Percentiles rank a stretch among this genome's conserved stretches.
phyloP scores from a whole-genome alignment of 306 rosid genomes.

The Cicer pinnatifidum region DNA sequence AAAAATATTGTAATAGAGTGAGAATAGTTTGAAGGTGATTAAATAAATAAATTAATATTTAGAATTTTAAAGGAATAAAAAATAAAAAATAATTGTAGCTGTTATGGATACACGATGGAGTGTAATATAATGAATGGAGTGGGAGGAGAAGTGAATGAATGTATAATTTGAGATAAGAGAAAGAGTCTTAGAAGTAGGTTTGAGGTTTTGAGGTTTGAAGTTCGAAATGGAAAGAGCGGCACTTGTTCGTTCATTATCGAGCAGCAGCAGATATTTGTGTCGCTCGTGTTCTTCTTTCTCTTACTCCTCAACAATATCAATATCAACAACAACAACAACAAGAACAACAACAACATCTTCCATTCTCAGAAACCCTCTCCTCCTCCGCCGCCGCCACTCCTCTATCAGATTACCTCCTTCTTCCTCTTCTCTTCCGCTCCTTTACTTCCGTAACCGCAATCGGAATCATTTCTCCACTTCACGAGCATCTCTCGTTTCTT shows the following conservation, averaged over 20 bases:
- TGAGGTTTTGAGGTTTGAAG: neutral
- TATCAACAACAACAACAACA: too few species aligned
- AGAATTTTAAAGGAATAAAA: too few species aligned
- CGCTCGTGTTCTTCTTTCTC: constrained; percentile 19
- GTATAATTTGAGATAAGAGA: too few species aligned
- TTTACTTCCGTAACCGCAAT: constrained; percentile 19
- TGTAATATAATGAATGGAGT: neutral
- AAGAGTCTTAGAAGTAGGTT: neutral
- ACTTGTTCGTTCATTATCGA: constrained; percentile 69
- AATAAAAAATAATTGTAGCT: too few species aligned
- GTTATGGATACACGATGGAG: neutral
- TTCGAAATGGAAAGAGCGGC: constrained; percentile 72
- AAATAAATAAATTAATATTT: too few species aligned
- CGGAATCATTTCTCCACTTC: constrained; percentile 65
- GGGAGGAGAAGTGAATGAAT: too few species aligned
- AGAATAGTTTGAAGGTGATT: too few species aligned
- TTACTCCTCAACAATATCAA: too few species aligned
- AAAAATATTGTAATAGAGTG: too few species aligned
- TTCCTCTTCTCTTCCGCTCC: constrained; percentile 24
- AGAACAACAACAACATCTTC: too few species aligned
- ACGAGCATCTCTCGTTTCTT: constrained; percentile 58
- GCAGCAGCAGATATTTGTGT: constrained; percentile 54
- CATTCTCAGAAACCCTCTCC: neutral
- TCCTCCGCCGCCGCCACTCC: constrained; percentile 55
- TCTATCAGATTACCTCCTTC: constrained; percentile 44